Evolutionary conservation across 768 basidiomycete species (phyloP), one percentile per base, ranked within the genome.

Genomic region (Dentipellis fragilis): DNA sequence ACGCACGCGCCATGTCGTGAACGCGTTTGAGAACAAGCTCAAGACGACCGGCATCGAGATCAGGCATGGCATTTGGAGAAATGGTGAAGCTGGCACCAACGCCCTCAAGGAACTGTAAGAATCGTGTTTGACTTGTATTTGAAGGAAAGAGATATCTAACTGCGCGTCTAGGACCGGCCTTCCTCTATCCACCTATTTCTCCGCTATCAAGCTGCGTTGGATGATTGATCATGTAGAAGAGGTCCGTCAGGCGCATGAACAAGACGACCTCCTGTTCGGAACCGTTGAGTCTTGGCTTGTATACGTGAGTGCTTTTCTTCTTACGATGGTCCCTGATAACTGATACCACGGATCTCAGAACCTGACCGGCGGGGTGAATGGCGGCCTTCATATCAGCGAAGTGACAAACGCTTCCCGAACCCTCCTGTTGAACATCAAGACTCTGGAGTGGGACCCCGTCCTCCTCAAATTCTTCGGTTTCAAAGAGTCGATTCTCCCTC

Each of bases 261-360:
- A 79, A 38, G 91, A 92, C 68, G 80, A 89, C 57, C 78, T 98
- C 11, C 72, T 85, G 19, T 93, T 97, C 65, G 96, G 96, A 21
- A 99, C 96, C 2, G 86, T 99, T 52, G 96, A 99, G 70, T 93
- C 91, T 34, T 99, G 95, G 95, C 79, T 99, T 48, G 80, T 84
- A 63, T 97, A 93, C 69, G 92, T 93, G 50, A 57, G 39, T 50
- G 40, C 50, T 10, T 16, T 10, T 47, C 12, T 54, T 21, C 14
- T 23, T 19, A n/a, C 16, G n/a, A 17, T 36, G 58, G 39, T 16
- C 40, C 16, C 37, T 47, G 36, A 49, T 39, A 14, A 17, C 34
- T 40, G 19, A 54, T 22, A 45, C 49, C 54, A 10, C 42, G 56
- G 52, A 35, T 55, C 29, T 39, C 65, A 92, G 88, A 89, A 93